A percentile compares a stretch with the other conserved stretches of the same genome.
Evolutionary conservation across 495 filamentous ascomycete species (phyloP).

Genomic region (Xylaria flabelliformis): DNA sequence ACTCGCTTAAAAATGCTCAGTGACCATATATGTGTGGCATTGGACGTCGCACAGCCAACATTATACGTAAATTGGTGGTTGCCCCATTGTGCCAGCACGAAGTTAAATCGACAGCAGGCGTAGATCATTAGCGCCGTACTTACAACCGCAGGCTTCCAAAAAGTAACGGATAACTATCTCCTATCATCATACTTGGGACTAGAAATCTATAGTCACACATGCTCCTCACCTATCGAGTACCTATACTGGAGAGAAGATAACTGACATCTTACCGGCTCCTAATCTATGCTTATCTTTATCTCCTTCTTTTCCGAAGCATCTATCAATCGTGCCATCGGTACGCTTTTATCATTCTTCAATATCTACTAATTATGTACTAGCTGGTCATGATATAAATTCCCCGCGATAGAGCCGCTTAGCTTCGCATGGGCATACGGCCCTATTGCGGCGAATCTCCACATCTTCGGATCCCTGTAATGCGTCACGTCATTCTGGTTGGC

Average conservation of each 20-base stretch:
- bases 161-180: background rate
- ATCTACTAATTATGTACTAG: constrained; percentile 13
- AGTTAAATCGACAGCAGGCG: background rate
- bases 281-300: background rate
- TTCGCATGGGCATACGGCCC: constrained; percentile 40
- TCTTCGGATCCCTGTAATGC: constrained; percentile 31
- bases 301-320: constrained; percentile 2
- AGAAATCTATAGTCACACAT: background rate
- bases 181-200: background rate
- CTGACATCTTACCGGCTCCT: background rate
- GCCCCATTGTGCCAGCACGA: background rate
- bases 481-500: constrained; percentile 34
- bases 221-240: constrained; percentile 10
- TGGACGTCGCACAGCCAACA: constrained; percentile 6
- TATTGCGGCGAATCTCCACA: constrained; percentile 40
- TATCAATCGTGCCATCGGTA: background rate
- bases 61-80: background rate
- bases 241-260: background rate
- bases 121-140: background rate
- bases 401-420: constrained; percentile 43
- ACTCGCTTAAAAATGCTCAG: constrained; percentile 7
- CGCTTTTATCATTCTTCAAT: constrained; percentile 22
- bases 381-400: constrained; percentile 33
- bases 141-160: background rate
- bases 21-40: background rate